Percentiles rank a stretch among this genome's conserved stretches.
These are phyloP conservation scores for Spizellomyces punctatus DNA, from an alignment of 192 early-diverging fungal genomes.

Conservation along the genomic window DNA sequence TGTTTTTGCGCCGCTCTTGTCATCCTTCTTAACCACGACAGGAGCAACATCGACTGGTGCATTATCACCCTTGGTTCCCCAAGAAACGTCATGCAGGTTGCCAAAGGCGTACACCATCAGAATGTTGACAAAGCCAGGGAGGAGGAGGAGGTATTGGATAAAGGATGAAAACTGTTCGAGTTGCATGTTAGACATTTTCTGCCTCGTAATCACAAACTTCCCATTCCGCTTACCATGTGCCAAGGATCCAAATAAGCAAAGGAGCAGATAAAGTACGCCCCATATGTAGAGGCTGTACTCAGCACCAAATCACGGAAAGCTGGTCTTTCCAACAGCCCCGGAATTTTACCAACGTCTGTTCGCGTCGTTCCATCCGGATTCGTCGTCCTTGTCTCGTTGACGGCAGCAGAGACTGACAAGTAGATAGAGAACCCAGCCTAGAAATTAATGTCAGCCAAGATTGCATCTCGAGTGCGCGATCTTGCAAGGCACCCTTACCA, in stretches of 20 bases:
- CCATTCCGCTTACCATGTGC: slow-evolving; percentile 53
- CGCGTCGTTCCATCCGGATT: slow-evolving; percentile 17
- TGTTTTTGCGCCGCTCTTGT: slow-evolving; percentile 26
- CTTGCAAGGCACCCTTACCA: slow-evolving; percentile 20
- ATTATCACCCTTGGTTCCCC: slow-evolving; percentile 62
- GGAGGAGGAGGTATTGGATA: slow-evolving; percentile 47
- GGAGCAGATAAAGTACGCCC: slow-evolving; percentile 49
- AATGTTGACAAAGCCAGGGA: slow-evolving; percentile 57
- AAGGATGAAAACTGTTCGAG: slow-evolving; percentile 35
- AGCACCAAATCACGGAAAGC: slow-evolving; percentile 46
- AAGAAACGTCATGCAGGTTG: slow-evolving; percentile 60
- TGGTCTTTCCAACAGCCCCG: slow-evolving; percentile 16
- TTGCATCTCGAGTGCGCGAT: neutral
- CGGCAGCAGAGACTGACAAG: slow-evolving; percentile 26
- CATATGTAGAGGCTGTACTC: slow-evolving; percentile 51
- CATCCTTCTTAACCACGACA: slow-evolving; percentile 32
- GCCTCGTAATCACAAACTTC: slow-evolving; percentile 4
- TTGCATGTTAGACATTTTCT: slow-evolving; percentile 50
- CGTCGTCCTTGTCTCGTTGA: slow-evolving; percentile 2
- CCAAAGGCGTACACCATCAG: slow-evolving; percentile 60
- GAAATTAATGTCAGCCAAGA: neutral
- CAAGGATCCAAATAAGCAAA: slow-evolving; percentile 54
- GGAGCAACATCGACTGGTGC: slow-evolving; percentile 32
- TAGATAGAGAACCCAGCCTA: slow-evolving; percentile 41
- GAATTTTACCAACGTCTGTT: slow-evolving; percentile 30